These are phyloP conservation scores for Podila epicladia DNA, from an alignment of 192 early-diverging fungal genomes.

Conservation along the genomic window DNA sequence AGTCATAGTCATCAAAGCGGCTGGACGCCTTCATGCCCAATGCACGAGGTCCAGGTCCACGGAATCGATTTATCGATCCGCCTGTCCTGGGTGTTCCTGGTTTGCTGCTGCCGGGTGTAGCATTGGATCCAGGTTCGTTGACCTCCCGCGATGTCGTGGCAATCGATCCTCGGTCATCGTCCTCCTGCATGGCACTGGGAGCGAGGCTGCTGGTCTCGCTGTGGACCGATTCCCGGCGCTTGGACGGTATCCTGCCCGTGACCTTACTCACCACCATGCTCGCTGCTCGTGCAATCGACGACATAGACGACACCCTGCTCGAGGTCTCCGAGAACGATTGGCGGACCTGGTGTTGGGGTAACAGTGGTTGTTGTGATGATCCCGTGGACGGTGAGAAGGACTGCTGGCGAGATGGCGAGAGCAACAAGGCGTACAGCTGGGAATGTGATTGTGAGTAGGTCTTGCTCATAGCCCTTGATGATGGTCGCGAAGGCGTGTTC, in stretches of 20 bases:
- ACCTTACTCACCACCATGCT: constrained; percentile 36
- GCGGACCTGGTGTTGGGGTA: constrained; percentile 7
- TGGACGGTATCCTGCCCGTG: constrained; percentile 20
- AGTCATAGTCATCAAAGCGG: neutral
- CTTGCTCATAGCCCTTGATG: neutral
- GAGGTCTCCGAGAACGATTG: constrained; percentile 27
- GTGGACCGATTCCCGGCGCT: constrained; percentile 15
- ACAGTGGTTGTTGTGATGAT: neutral
- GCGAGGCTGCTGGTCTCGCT: neutral
- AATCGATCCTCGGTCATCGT: neutral
- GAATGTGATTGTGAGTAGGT: constrained; percentile 23
- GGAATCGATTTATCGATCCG: neutral
- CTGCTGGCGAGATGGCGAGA: constrained; percentile 14
- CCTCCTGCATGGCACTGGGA: neutral
- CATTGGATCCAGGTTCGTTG: neutral
- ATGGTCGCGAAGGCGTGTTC: neutral
- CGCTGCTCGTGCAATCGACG: constrained; percentile 42
- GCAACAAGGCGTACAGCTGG: constrained; percentile 29
- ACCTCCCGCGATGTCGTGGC: neutral
- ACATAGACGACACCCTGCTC: constrained; percentile 41
- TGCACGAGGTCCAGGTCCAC: neutral
- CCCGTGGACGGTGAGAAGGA: neutral
- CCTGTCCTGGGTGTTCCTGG: neutral
- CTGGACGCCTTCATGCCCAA: neutral
- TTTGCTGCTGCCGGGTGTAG: neutral